Percentiles rank a stretch among this genome's conserved stretches.
phyloP scores from a whole-genome alignment of 2,329 filamentous ascomycete species.

The Aspergillus brunneoviolaceus region DNA sequence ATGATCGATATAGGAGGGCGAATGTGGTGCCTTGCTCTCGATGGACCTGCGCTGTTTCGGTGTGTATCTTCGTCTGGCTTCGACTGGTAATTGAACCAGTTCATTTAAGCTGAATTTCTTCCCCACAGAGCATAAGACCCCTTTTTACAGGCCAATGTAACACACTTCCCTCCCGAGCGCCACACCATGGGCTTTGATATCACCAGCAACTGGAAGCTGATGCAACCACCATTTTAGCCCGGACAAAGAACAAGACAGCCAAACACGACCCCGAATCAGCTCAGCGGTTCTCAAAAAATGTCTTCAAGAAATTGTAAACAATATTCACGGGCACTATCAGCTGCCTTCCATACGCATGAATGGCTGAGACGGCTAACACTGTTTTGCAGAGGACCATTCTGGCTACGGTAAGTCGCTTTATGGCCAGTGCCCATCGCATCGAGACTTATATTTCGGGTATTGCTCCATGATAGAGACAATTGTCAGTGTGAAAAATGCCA shows the following conservation, averaged over 20 bases:
- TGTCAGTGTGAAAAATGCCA: conserved; percentile 68
- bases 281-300: neutral
- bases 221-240: neutral
- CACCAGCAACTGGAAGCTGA: neutral
- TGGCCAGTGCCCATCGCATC: neutral
- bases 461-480: conserved; percentile 59
- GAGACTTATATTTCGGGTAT: neutral
- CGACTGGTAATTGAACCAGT: neutral
- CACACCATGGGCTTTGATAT: neutral
- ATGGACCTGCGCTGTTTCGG: neutral
- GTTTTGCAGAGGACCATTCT: conserved; percentile 14
- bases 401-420: conserved; percentile 16
- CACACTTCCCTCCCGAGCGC: neutral
- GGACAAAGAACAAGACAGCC: no score
- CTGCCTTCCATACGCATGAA: neutral
- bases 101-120: neutral
- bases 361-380: conserved; percentile 5
- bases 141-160: neutral
- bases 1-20: neutral
- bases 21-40: neutral
- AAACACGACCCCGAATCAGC: no score
- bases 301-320: neutral
- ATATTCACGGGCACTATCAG: neutral
- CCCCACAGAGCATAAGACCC: neutral
- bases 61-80: neutral